Evolutionary conservation across 495 filamentous ascomycete genomes (phyloP).

Genomic region (Pseudomonodictys pantanalensis): DNA sequence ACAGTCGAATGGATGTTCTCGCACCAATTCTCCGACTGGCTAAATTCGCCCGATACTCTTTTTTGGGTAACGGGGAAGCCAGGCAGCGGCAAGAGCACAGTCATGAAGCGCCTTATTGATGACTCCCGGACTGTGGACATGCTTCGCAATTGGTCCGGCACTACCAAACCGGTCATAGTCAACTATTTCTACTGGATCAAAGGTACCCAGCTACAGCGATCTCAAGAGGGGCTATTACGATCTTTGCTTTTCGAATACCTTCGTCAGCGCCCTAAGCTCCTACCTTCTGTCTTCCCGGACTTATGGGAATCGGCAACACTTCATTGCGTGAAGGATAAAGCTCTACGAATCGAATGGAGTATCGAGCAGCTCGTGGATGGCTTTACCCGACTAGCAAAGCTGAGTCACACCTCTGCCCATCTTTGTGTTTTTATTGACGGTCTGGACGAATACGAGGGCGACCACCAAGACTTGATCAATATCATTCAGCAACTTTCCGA

Average conservation of each 20-base stretch:
- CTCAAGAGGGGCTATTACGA: slow-evolving; percentile 46
- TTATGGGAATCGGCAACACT: background rate
- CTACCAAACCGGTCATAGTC: background rate
- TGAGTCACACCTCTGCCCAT: background rate
- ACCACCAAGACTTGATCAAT: slow-evolving; percentile 35
- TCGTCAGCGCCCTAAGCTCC: slow-evolving; percentile 33
- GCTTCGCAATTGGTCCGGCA: background rate
- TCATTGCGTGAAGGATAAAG: background rate
- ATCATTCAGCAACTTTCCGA: slow-evolving; percentile 13
- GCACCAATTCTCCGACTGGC: background rate
- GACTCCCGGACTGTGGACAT: background rate
- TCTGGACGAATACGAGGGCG: slow-evolving; percentile 46
- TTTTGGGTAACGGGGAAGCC: background rate
- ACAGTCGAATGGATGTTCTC: background rate
- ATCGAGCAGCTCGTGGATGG: no score
- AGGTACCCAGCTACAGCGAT: slow-evolving; percentile 43
- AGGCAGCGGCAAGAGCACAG: background rate
- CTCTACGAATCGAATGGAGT: background rate
- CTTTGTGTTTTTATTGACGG: slow-evolving; percentile 54
- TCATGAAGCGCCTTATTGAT: background rate
- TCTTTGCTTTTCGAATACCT: slow-evolving; percentile 46
- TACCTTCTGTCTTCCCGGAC: slow-evolving; percentile 32
- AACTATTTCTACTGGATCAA: slow-evolving; percentile 50
- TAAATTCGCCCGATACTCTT: background rate
- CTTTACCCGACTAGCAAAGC: background rate